Evolutionary conservation across 2,329 filamentous ascomycete genomes (phyloP).

Genomic region (Curvularia hawaiiensis): DNA sequence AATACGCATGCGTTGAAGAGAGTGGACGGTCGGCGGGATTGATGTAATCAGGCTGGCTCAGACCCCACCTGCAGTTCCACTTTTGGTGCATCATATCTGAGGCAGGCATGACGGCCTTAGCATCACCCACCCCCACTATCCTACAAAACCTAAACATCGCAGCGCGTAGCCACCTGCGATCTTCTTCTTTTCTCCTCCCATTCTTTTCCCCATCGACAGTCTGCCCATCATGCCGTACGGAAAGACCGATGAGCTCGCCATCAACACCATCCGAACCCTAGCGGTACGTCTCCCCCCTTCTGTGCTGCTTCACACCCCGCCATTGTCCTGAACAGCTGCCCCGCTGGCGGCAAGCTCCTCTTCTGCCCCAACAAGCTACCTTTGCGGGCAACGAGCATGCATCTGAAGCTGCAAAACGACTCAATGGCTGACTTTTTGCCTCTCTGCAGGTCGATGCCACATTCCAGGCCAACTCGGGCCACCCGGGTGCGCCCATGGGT

Average conservation of each 20-base stretch:
- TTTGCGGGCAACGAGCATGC: conserved; percentile 4
- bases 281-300: conserved; percentile 72
- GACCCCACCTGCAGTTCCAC: conserved; percentile 17
- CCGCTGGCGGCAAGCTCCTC: conserved; percentile 23
- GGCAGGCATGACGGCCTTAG: conserved; percentile 15
- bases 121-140: conserved; percentile 18
- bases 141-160: conserved; percentile 26
- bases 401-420: not conserved
- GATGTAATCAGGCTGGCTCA: conserved; percentile 20
- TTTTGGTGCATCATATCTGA: conserved; percentile 12
- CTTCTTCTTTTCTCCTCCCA: conserved; percentile 23
- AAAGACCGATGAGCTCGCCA: conserved; percentile 85
- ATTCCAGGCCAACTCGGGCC: conserved; percentile 92
- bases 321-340: conserved; percentile 26
- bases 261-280: conserved; percentile 97
- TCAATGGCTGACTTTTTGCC: conserved; percentile 41
- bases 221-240: conserved; percentile 78
- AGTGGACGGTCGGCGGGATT: conserved; percentile 13
- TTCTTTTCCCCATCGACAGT: conserved; percentile 19
- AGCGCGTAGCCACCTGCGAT: conserved; percentile 15
- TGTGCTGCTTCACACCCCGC: conserved; percentile 19
- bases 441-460: conserved; percentile 89
- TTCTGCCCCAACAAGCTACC: conserved; percentile 24
- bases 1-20: not conserved
- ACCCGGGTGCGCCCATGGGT: conserved; percentile 97